Base-by-base conservation (phyloP, 352 stramenopile species). In the Globisporangium lucens region DNA sequence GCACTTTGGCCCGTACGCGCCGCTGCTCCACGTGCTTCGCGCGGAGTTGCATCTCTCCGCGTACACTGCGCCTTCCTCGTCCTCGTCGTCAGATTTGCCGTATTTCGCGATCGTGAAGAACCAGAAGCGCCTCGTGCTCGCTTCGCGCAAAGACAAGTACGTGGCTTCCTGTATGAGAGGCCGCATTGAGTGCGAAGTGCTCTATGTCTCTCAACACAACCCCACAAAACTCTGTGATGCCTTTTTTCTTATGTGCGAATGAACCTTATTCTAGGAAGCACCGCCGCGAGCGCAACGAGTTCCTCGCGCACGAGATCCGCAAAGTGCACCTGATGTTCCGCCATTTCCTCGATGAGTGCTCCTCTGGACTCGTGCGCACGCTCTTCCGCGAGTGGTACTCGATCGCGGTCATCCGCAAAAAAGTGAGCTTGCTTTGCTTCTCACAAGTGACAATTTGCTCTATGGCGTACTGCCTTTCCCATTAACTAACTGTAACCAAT, bases 381-480 rank as follows among this genome's bases (percentile, higher is more conserved):
- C 67, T 89, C 52, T 79, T 93, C 56, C 80, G 71, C n/a, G 81
- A 90, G 61, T 93, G 85, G 85, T 80, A 93, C 69, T 82, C 75
- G 10, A 62, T 83, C 53, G 75, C 75, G 0, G 61, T 93, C 22
- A 66, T 89, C 6, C 75, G 74, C 63, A 93, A 93, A 60, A 86
- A 87, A 66, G 85, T 93, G 68, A 38, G 6, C 4, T 2, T 62
- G 22, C 24, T 10, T 56, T 51, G n/a, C 7, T 38, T 38, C 8
- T 38, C 33, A 38, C 33, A 46, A 6, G 38, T 17, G 38, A 1
- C 38, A 46, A 12, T 49, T 49, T 20, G 4, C 15, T 49, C 4
- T 8, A 49, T n/a, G 41, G 1, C 41, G 15, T 9, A 17, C 13
- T n/a, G 15, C 10, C 24, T 51, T 46, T 20, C 43, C 41, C 41